Evolutionary conservation across 192 early-diverging fungal species (phyloP).

Genomic region (Entomortierella lignicola): DNA sequence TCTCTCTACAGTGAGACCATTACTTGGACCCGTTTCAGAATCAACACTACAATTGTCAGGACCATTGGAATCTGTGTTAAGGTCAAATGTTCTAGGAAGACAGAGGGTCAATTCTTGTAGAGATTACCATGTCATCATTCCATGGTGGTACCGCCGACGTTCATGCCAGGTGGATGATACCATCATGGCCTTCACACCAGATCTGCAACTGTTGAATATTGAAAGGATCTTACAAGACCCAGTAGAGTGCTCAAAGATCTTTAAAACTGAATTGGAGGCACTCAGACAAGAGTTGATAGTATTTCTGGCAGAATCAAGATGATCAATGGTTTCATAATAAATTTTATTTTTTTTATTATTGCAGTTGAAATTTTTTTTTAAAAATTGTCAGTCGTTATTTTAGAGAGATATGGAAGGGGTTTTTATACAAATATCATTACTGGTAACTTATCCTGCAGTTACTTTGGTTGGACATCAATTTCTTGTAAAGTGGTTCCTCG

Average conservation of each 20-base stretch:
- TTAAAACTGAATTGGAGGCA: slow-evolving; percentile 11
- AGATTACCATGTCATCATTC: not conserved
- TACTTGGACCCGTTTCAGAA: no score
- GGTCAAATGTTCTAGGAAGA: not conserved
- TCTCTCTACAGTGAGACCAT: no score
- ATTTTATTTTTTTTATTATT: slow-evolving; percentile 2
- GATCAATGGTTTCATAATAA: not conserved
- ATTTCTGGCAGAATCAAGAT: not conserved
- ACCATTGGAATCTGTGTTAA: not conserved
- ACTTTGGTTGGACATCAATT: no score
- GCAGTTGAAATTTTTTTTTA: not conserved
- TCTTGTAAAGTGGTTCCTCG: not conserved
- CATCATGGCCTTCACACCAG: not conserved
- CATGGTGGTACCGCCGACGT: not conserved
- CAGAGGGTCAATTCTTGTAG: not conserved
- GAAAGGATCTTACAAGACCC: slow-evolving; percentile 7
- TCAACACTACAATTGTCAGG: no score
- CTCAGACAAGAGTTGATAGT: slow-evolving; percentile 7
- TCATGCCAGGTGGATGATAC: not conserved
- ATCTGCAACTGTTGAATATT: not conserved
- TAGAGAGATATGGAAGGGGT: not conserved
- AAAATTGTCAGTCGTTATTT: not conserved
- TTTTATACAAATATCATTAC: not conserved
- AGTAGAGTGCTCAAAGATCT: not conserved
- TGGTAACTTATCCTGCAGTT: not conserved